Conservation (phyloP, 441 rosid species). For the Aquilaria agallochum region DNA sequence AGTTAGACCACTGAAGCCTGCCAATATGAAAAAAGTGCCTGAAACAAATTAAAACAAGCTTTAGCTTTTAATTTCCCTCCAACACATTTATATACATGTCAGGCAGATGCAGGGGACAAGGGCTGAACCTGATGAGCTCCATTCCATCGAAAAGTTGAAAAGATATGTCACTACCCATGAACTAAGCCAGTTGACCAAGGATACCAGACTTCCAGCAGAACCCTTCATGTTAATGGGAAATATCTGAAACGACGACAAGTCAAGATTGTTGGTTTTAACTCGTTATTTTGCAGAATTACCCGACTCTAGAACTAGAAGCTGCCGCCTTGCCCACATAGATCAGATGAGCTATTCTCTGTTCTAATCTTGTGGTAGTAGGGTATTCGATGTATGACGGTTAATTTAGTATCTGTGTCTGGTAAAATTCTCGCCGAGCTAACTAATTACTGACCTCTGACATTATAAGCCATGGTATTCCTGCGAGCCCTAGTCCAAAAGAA, state of each 20-base stretch:
- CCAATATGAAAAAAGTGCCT: slow-evolving; percentile 27
- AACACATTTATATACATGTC: not conserved
- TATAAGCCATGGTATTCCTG: slow-evolving; percentile 42
- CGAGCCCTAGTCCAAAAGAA: slow-evolving; percentile 28
- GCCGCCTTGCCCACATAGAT: no score
- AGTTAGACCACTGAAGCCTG: slow-evolving; percentile 17
- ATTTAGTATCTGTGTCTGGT: not conserved
- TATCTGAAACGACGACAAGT: slow-evolving; percentile 16
- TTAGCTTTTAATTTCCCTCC: not conserved
- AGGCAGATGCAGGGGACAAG: no score
- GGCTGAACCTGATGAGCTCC: slow-evolving; percentile 37
- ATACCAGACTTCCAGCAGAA: slow-evolving; percentile 34
- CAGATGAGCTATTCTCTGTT: no score
- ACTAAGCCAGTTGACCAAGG: slow-evolving; percentile 33
- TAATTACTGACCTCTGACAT: slow-evolving; percentile 40
- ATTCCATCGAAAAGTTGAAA: slow-evolving; percentile 42
- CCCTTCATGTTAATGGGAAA: slow-evolving; percentile 40
- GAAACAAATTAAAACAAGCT: not conserved
- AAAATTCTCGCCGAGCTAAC: not conserved
- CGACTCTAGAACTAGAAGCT: no score
- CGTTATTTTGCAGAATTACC: no score
- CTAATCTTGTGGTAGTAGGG: no score
- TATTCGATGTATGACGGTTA: no score
- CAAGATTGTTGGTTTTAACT: no score
- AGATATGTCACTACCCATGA: slow-evolving; percentile 32